Conservation (phyloP, 352 stramenopile genomes). For the Globisporangium orthogonon region DNA sequence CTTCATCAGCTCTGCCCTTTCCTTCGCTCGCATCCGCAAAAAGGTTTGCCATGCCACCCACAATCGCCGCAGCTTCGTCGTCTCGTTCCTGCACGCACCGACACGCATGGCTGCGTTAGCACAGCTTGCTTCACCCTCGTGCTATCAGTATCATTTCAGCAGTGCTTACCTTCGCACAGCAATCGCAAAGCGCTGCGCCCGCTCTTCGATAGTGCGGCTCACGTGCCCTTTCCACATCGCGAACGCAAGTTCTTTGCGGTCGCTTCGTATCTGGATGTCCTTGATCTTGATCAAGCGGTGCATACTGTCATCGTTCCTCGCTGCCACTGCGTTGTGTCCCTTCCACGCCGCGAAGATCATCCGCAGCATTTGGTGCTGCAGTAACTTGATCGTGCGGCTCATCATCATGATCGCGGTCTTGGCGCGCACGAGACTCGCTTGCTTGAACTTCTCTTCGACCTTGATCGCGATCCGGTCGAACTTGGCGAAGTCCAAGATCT, state of each 20-base stretch:
- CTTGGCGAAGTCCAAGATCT: conserved; percentile 71
- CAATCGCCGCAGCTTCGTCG: conserved; percentile 30
- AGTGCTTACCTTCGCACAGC: conserved; percentile 31
- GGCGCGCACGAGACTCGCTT: conserved; percentile 66
- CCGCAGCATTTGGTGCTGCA: conserved; percentile 59
- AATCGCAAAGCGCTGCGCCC: conserved; percentile 49
- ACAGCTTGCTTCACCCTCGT: background rate
- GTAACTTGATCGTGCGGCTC: conserved; percentile 46
- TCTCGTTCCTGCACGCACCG: conserved; percentile 31
- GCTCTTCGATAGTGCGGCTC: conserved; percentile 43
- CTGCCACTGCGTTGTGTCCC: conserved; percentile 41
- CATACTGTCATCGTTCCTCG: conserved; percentile 47
- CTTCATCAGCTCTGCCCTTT: conserved; percentile 49
- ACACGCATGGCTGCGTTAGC: background rate
- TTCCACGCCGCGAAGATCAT: conserved; percentile 80
- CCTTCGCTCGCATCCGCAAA: conserved; percentile 40
- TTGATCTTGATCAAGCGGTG: conserved; percentile 61
- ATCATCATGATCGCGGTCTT: conserved; percentile 82
- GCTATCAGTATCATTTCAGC: background rate
- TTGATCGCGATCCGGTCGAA: conserved; percentile 74
- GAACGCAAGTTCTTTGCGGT: conserved; percentile 42
- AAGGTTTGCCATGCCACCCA: conserved; percentile 49
- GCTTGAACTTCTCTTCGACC: conserved; percentile 68
- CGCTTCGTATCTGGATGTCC: conserved; percentile 42
- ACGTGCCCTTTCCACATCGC: conserved; percentile 54